Conservation (phyloP, 768 basidiomycete species). For the Trametes coccinea region DNA sequence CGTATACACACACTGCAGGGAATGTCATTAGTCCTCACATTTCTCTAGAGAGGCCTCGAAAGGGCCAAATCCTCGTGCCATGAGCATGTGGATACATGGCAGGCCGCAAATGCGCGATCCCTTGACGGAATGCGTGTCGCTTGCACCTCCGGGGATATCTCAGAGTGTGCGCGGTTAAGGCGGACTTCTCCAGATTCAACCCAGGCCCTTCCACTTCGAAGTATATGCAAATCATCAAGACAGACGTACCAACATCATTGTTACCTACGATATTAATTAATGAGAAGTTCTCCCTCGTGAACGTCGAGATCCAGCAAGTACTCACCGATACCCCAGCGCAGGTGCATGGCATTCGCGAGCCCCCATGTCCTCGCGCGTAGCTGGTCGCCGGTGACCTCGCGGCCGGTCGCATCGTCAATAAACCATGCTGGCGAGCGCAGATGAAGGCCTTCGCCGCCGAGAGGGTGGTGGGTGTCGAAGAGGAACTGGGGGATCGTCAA, state of each 20-base stretch:
- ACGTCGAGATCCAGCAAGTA: not conserved
- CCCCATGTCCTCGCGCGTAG: conserved; percentile 49
- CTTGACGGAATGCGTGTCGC: too few species aligned
- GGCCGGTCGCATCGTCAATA: conserved; percentile 52
- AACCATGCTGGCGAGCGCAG: conserved; percentile 39
- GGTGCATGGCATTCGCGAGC: conserved; percentile 48
- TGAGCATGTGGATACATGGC: too few species aligned
- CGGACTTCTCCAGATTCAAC: too few species aligned
- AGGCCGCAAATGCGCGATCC: too few species aligned
- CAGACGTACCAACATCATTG: conserved; percentile 49
- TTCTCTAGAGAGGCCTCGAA: not conserved
- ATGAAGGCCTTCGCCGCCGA: conserved; percentile 34
- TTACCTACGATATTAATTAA: conserved; percentile 35
- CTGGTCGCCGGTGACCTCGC: conserved; percentile 40
- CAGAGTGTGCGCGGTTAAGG: too few species aligned
- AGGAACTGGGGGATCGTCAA: conserved; percentile 55
- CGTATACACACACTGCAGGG: conserved; percentile 57
- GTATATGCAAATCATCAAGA: too few species aligned
- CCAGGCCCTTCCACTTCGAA: too few species aligned
- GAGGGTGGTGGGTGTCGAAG: conserved; percentile 46
- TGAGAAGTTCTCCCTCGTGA: too few species aligned
- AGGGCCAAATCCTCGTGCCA: too few species aligned
- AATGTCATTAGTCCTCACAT: not conserved
- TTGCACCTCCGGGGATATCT: too few species aligned
- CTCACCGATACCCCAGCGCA: conserved; percentile 47